Percentiles rank a stretch among this genome's conserved stretches.
Evolutionary conservation across 768 basidiomycete genomes (phyloP).

Genomic region (Phanerochaete carnosa): DNA sequence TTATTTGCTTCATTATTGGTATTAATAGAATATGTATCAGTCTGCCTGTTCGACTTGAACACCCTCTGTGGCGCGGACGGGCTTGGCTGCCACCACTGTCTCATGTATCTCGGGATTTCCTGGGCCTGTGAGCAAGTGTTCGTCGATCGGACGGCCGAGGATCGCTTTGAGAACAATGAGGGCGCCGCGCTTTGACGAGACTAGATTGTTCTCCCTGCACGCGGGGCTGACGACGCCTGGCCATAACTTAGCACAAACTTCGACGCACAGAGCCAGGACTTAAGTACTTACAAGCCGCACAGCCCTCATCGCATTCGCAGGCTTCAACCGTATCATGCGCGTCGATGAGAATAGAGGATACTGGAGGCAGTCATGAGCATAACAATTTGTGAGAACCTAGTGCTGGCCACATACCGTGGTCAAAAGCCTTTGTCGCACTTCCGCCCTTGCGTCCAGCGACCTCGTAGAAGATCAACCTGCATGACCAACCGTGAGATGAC

Average conservation of each 20-base stretch:
- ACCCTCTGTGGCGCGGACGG: constrained; percentile 41
- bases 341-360: constrained; percentile 50
- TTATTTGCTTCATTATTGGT: not conserved
- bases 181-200: constrained; percentile 76
- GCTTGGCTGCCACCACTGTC: constrained; percentile 53
- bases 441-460: constrained; percentile 65
- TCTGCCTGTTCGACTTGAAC: constrained; percentile 44
- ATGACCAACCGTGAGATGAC: not conserved
- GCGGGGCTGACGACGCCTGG: constrained; percentile 62
- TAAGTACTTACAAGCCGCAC: constrained; percentile 53
- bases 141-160: constrained; percentile 41
- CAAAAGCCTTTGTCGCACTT: constrained; percentile 75
- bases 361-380: constrained; percentile 29
- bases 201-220: constrained; percentile 72
- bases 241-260: not conserved
- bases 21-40: not conserved
- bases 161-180: constrained; percentile 59
- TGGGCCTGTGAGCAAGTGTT: constrained; percentile 29
- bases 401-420: constrained; percentile 51
- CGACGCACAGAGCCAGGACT: not conserved
- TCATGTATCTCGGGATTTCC: constrained; percentile 28
- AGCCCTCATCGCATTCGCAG: constrained; percentile 71
- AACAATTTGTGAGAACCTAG: not conserved
- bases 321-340: constrained; percentile 54
- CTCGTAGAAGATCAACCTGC: constrained; percentile 82